phyloP scores from a whole-genome alignment of 768 basidiomycete genomes.

The Chalciporus sphaerocephalus region DNA sequence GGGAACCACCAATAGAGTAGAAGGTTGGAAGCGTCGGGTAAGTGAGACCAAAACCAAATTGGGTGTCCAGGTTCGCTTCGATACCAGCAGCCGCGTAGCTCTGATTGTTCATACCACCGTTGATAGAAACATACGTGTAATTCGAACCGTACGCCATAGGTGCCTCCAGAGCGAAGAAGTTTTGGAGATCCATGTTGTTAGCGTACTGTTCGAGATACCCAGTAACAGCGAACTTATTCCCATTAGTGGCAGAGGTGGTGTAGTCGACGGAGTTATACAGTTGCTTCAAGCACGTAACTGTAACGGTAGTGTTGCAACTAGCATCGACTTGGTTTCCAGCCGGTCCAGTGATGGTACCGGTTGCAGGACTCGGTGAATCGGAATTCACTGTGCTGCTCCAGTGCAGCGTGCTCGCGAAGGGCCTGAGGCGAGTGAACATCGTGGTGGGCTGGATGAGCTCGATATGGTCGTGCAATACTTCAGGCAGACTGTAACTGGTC shows the following conservation, averaged over 20 bases:
- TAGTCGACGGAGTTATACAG: conserved; percentile 53
- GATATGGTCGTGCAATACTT: conserved; percentile 52
- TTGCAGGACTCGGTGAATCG: conserved; percentile 1
- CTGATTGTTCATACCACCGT: conserved; percentile 61
- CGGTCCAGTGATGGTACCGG: conserved; percentile 22
- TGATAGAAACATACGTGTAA: conserved; percentile 51
- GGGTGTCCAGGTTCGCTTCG: conserved; percentile 67
- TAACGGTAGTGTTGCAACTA: conserved; percentile 47
- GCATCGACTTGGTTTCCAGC: conserved; percentile 41
- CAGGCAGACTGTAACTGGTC: conserved; percentile 65
- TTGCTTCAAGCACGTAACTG: conserved; percentile 49
- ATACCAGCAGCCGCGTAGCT: conserved; percentile 45
- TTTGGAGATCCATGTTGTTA: conserved; percentile 49
- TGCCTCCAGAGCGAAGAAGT: conserved; percentile 46
- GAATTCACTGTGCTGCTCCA: conserved; percentile 16
- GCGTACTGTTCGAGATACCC: conserved; percentile 52
- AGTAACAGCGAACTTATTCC: conserved; percentile 51
- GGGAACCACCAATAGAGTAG: conserved; percentile 58
- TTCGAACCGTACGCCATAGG: conserved; percentile 47
- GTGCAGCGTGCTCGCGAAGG: conserved; percentile 40
- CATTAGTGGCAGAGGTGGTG: conserved; percentile 37
- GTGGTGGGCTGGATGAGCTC: conserved; percentile 73
- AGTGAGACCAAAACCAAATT: conserved; percentile 62
- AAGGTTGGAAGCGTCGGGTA: conserved; percentile 57
- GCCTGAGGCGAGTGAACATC: conserved; percentile 50